Percentiles rank a stretch among this genome's conserved stretches.
These are phyloP conservation scores for Oryza coarctata DNA, from an alignment of 176 grass and related monocot genomes.

Conservation along the genomic window DNA sequence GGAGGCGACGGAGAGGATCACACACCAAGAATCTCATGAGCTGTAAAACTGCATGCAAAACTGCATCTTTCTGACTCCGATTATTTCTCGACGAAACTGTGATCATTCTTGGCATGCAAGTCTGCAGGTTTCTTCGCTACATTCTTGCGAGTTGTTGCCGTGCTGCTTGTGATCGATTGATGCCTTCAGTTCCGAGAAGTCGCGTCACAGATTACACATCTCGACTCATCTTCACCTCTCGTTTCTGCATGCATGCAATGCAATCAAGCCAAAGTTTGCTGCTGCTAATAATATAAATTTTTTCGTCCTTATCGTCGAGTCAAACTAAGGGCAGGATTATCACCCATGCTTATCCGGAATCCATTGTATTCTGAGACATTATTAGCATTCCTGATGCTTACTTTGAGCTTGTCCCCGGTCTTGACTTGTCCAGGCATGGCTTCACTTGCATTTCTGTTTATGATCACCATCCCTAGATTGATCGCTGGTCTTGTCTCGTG, in stretches of 20 bases:
- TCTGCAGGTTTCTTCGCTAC: neutral
- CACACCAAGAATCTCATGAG: constrained; percentile 39
- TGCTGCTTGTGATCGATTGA: neutral
- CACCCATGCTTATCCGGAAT: constrained; percentile 8
- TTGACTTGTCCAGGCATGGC: neutral
- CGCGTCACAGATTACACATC: neutral
- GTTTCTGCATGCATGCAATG: neutral
- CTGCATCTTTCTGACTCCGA: neutral
- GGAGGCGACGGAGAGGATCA: neutral
- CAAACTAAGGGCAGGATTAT: neutral
- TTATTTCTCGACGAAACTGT: neutral
- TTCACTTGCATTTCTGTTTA: neutral
- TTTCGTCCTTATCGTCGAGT: constrained; percentile 29
- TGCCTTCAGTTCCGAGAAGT: neutral
- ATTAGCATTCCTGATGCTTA: neutral
- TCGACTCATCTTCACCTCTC: neutral
- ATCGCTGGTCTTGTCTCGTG: neutral
- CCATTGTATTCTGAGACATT: constrained; percentile 17
- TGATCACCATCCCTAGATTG: neutral
- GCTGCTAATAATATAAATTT: neutral
- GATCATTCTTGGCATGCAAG: constrained; percentile 27
- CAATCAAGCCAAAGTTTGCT: neutral
- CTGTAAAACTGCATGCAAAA: neutral
- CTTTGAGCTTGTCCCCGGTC: neutral
- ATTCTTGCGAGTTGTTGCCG: neutral